Evolutionary conservation across 2,329 filamentous ascomycete species (phyloP).

Genomic region (Fusarium bactridioides): DNA sequence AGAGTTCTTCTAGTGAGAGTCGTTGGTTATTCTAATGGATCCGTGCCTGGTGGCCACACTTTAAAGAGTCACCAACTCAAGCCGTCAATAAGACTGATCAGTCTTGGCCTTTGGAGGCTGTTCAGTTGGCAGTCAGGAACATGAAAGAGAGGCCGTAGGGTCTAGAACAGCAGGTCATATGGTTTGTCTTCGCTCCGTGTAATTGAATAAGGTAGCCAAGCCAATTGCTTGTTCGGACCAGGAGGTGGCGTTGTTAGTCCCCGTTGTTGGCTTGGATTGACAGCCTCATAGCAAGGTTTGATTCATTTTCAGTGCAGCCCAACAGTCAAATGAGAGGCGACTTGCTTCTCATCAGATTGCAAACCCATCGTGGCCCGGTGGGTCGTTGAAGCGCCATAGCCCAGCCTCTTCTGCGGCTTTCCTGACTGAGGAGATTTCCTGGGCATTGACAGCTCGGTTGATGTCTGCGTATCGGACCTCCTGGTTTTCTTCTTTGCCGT

Average conservation of each 20-base stretch:
- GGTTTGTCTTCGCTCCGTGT: background rate
- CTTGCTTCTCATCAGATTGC: constrained; percentile 49
- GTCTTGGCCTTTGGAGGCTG: constrained; percentile 13
- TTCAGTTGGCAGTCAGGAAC: constrained; percentile 10
- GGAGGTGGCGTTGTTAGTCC: constrained; percentile 24
- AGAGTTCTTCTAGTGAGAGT: constrained; percentile 4
- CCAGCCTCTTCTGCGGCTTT: constrained; percentile 75
- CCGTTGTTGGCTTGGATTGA: constrained; percentile 20
- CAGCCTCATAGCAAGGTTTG: constrained; percentile 17
- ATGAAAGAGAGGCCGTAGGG: constrained; percentile 8
- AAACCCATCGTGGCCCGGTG: constrained; percentile 61
- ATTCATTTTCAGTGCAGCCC: background rate
- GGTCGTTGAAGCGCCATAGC: constrained; percentile 81
- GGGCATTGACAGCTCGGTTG: constrained; percentile 66
- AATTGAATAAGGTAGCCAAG: constrained; percentile 11
- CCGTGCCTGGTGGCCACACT: constrained; percentile 30
- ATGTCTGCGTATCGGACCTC: constrained; percentile 77
- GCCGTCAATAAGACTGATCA: constrained; percentile 11
- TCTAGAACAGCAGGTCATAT: constrained; percentile 13
- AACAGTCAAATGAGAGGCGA: constrained; percentile 9
- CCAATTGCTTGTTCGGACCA: constrained; percentile 17
- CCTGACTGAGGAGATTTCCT: constrained; percentile 72
- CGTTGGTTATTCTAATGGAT: constrained; percentile 21
- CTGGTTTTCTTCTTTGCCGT: constrained; percentile 52
- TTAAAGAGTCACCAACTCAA: background rate